A percentile compares a stretch with the other conserved stretches of the same genome.
phyloP scores from a whole-genome alignment of 495 filamentous ascomycete genomes.

The Parathielavia hyrcaniae region DNA sequence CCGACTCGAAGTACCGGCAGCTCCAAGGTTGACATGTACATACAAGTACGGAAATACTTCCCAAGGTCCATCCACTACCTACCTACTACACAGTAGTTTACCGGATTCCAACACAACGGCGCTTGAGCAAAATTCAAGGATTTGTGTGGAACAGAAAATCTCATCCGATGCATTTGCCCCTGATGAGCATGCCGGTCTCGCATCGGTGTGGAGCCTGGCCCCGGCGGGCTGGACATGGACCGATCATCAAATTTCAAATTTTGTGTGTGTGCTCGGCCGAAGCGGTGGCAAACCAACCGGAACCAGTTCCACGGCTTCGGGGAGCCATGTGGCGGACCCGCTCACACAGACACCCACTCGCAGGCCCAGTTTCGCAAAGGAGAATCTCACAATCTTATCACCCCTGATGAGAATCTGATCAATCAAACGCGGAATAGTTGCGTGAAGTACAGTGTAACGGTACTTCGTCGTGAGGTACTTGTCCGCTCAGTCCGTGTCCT shows the following conservation, averaged over 20 bases:
- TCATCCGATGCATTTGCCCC: not conserved
- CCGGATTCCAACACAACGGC: too few relatives aligned
- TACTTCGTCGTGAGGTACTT: too few relatives aligned
- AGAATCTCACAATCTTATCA: not conserved
- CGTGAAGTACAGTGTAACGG: too few relatives aligned
- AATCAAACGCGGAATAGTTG: too few relatives aligned
- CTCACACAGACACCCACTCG: not conserved
- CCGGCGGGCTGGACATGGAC: not conserved
- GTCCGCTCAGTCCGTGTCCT: too few relatives aligned
- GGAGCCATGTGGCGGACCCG: constrained; percentile 17
- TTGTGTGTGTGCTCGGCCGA: not conserved
- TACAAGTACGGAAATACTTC: too few relatives aligned
- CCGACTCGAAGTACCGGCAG: too few relatives aligned
- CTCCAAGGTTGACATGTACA: too few relatives aligned
- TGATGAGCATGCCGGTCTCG: not conserved
- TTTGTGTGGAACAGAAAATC: too few relatives aligned
- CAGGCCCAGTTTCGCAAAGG: not conserved
- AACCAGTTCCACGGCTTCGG: constrained; percentile 9
- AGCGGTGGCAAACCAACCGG: constrained; percentile 15
- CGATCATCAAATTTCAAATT: constrained; percentile 7
- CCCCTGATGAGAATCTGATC: not conserved
- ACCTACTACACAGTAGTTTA: too few relatives aligned
- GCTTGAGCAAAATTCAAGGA: too few relatives aligned
- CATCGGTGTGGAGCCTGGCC: not conserved
- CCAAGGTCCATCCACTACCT: too few relatives aligned